These are phyloP conservation scores for Carallia pectinifolia DNA, from an alignment of 345 rosid genomes.

Conservation along the genomic window DNA sequence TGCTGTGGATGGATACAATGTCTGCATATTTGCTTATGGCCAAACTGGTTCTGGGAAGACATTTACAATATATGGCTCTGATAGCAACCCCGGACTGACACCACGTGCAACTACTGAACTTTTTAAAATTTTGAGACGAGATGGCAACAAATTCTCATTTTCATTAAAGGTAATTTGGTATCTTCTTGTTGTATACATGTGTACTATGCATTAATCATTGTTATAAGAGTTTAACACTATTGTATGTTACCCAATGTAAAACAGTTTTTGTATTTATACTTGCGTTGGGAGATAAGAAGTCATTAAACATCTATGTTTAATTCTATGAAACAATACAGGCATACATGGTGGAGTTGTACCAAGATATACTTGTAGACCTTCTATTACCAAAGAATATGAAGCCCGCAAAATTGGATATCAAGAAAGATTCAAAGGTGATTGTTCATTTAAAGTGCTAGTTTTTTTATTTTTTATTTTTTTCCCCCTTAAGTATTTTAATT, in stretches of 20 bases:
- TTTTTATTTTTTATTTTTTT: not conserved
- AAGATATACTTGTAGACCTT: slow-evolving; percentile 90
- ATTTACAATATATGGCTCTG: slow-evolving; percentile 88
- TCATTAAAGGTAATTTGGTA: slow-evolving; percentile 62
- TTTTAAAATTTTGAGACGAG: slow-evolving; percentile 70
- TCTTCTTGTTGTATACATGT: not conserved
- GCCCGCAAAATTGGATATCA: slow-evolving; percentile 80
- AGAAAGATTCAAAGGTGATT: slow-evolving; percentile 85
- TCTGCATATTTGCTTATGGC: slow-evolving; percentile 96
- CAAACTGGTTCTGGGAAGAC: slow-evolving; percentile 99
- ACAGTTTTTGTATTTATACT: too few species aligned
- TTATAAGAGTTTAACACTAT: too few species aligned
- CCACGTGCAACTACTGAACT: slow-evolving; percentile 88
- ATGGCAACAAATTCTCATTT: slow-evolving; percentile 76
- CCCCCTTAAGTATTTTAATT: not conserved
- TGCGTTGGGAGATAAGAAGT: too few species aligned
- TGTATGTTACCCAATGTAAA: too few species aligned
- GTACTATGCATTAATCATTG: too few species aligned
- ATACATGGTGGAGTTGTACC: slow-evolving; percentile 93
- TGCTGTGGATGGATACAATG: slow-evolving; percentile 92
- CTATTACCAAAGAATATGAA: slow-evolving; percentile 64
- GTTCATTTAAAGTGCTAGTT: not conserved
- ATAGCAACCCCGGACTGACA: slow-evolving; percentile 75
- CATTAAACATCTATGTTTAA: not conserved
- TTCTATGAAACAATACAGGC: slow-evolving; percentile 47